These are phyloP conservation scores for Apiotrichum veenhuisii DNA, from an alignment of 1,284 basidiomycete species.

Conservation along the genomic window DNA sequence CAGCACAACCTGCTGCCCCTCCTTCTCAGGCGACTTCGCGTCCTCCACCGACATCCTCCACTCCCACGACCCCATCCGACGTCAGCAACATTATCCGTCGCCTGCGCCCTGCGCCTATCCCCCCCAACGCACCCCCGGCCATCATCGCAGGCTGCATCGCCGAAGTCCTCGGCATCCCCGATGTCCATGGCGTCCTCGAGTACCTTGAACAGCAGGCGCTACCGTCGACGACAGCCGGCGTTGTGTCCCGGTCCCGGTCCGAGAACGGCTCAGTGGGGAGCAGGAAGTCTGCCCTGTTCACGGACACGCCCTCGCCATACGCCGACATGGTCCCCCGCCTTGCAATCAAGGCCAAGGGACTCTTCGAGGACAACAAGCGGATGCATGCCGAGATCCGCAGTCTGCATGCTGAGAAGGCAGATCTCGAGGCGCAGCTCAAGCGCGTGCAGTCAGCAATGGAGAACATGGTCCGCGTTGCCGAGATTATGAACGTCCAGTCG, in stretches of 20 bases:
- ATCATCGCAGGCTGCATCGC: neutral
- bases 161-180: neutral
- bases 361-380: neutral
- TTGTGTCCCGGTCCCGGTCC: neutral
- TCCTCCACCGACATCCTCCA: neutral
- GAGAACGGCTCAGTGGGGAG: neutral
- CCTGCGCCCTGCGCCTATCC: neutral
- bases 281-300: neutral
- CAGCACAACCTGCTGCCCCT: neutral
- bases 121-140: neutral
- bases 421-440: neutral
- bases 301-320: neutral
- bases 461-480: neutral
- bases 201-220: neutral
- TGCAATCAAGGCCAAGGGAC: neutral
- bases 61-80: neutral
- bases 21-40: neutral
- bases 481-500: neutral
- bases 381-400: neutral
- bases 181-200: neutral
- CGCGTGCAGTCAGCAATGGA: neutral
- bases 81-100: neutral
- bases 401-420: neutral
- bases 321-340: neutral
- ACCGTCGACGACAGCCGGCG: neutral